Conservation (phyloP, 331 rosid genomes). For the Saraca asoca region DNA sequence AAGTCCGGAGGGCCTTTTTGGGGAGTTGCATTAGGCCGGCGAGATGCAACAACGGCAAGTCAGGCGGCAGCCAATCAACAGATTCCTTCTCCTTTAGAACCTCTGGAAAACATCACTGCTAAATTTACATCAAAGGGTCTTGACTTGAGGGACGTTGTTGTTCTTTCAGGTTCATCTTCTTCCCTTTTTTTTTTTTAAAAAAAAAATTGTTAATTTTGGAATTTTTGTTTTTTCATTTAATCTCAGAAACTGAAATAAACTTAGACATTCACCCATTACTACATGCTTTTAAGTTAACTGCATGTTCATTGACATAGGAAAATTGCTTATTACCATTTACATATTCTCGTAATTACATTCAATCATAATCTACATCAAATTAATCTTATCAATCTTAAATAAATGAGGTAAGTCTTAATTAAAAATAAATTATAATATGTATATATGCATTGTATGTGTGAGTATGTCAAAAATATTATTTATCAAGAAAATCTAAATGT, state of each 20-base stretch:
- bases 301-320: not conserved
- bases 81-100: slow-evolving; percentile 61
- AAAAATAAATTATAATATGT: no score
- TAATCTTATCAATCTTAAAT: no score
- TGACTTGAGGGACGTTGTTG: slow-evolving; percentile 61
- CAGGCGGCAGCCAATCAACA: slow-evolving; percentile 49
- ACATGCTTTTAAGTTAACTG: not conserved
- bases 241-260: not conserved
- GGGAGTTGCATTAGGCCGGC: slow-evolving; percentile 65
- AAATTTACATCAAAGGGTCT: slow-evolving; percentile 75
- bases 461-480: no score
- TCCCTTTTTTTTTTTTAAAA: not conserved
- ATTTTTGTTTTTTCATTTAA: no score
- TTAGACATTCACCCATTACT: not conserved
- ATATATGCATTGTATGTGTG: no score
- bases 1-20: slow-evolving; percentile 71
- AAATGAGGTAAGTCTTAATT: no score
- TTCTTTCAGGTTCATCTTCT: slow-evolving; percentile 62
- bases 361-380: no score
- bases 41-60: slow-evolving; percentile 61
- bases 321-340: no score
- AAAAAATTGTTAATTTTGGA: not conserved
- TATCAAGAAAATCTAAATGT: no score
- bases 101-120: slow-evolving; percentile 52
- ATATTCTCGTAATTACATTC: no score